Conservation (phyloP, 306 rosid genomes). For the Cucurbita argyrosperma region DNA sequence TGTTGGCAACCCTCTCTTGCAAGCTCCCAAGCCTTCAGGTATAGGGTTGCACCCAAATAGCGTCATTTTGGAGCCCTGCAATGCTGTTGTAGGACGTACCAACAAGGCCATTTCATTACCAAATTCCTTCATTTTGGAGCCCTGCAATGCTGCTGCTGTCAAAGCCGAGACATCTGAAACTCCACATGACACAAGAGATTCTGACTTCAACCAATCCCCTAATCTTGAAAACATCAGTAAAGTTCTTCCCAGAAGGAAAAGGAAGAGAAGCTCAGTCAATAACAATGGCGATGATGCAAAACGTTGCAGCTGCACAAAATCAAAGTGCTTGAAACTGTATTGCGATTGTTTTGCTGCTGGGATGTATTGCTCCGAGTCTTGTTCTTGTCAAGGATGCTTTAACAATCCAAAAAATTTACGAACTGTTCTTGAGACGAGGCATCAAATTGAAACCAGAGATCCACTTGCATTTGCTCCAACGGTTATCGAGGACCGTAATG, state of each 20-base stretch:
- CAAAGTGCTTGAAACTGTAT: conserved; percentile 72
- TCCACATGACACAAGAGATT: conserved; percentile 16
- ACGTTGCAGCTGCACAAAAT: conserved; percentile 57
- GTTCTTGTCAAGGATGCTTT: conserved; percentile 57
- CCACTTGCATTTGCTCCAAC: conserved; percentile 61
- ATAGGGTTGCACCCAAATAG: not conserved
- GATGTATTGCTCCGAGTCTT: conserved; percentile 26
- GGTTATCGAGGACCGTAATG: conserved; percentile 18
- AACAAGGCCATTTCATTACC: not conserved
- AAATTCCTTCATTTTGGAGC: conserved; percentile 16
- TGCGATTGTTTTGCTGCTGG: conserved; percentile 69
- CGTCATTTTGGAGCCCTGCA: conserved; percentile 13
- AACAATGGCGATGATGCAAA: conserved; percentile 26
- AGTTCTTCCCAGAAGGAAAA: conserved; percentile 32
- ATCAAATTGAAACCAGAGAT: conserved; percentile 40
- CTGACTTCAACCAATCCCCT: conserved; percentile 9
- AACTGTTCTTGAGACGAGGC: conserved; percentile 24
- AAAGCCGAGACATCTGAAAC: conserved; percentile 7
- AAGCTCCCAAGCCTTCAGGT: conserved; percentile 34
- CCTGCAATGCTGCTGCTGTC: conserved; percentile 7
- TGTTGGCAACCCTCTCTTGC: conserved; percentile 17
- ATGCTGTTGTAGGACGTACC: not conserved
- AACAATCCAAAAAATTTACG: conserved; percentile 35
- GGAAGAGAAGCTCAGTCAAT: conserved; percentile 26
- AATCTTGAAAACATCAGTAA: conserved; percentile 19